Percentiles rank a stretch among this genome's conserved stretches.
Conservation (phyloP, 805 yeast genomes). For the Blastobotrys attinorum region DNA sequence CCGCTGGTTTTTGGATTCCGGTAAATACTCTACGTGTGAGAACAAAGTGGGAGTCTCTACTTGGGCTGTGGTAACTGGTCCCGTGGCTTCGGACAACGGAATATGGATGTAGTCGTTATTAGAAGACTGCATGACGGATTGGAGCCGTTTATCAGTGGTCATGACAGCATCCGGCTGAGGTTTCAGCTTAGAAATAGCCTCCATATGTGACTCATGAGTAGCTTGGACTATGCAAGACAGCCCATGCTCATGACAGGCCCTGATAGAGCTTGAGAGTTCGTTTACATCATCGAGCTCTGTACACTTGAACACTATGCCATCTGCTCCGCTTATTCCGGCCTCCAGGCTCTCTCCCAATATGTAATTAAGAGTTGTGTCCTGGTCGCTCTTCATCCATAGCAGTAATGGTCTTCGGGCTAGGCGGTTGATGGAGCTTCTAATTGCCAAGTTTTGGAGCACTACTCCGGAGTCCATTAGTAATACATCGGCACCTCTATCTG, state of each 20-base stretch:
- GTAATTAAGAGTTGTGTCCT: slow-evolving; percentile 9
- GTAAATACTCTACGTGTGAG: neutral
- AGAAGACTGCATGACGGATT: too few species aligned
- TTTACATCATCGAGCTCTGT: slow-evolving; percentile 5
- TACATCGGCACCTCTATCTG: slow-evolving; percentile 10
- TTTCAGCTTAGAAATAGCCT: neutral
- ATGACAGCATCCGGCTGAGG: slow-evolving; percentile 9
- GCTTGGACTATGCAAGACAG: slow-evolving; percentile 3
- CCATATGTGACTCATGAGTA: neutral
- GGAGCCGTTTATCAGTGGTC: too few species aligned
- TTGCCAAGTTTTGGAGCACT: slow-evolving; percentile 17
- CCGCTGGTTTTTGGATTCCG: neutral
- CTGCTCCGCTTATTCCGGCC: slow-evolving; percentile 17
- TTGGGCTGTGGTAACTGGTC: neutral
- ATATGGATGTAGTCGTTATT: too few species aligned
- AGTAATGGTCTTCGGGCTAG: slow-evolving; percentile 15
- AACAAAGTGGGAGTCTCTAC: neutral
- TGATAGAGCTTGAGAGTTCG: neutral
- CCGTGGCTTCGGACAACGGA: neutral
- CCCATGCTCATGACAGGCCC: slow-evolving; percentile 5
- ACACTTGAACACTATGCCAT: slow-evolving; percentile 13
- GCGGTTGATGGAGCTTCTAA: slow-evolving; percentile 12
- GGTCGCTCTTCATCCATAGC: slow-evolving; percentile 11
- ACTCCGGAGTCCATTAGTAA: slow-evolving; percentile 14
- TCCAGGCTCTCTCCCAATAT: slow-evolving; percentile 17